Conservation (phyloP, 176 grass and related monocot genomes). For the Coix lacrymajobi region DNA sequence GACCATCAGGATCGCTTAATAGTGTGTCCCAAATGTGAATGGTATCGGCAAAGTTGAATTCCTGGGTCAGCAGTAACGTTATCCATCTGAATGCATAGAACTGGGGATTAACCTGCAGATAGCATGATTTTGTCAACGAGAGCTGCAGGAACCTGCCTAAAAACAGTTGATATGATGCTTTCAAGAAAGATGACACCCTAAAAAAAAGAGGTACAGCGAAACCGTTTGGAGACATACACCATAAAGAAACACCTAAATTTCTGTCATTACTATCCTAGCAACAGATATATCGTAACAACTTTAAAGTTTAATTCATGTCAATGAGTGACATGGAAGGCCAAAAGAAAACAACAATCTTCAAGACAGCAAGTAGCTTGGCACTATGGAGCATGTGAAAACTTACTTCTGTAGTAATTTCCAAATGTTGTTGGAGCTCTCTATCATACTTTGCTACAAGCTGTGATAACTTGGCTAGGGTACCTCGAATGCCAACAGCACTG, state of each 20-base stretch:
- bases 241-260: neutral
- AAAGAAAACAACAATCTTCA: conserved; percentile 1
- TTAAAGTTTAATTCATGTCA: neutral
- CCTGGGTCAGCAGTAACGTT: conserved; percentile 77
- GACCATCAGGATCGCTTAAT: conserved; percentile 69
- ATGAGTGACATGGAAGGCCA: neutral
- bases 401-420: conserved; percentile 84
- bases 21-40: conserved; percentile 96
- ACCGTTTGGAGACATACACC: neutral
- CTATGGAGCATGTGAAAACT: neutral
- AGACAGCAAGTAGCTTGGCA: neutral
- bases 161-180: neutral
- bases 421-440: conserved; percentile 63
- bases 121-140: conserved; percentile 6
- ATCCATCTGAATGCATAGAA: conserved; percentile 97
- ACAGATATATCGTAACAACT: neutral
- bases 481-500: conserved; percentile 68
- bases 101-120: conserved; percentile 77
- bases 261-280: neutral
- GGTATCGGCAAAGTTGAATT: conserved; percentile 85
- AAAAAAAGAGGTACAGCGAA: neutral
- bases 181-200: neutral
- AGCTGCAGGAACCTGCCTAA: neutral
- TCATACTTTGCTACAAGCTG: conserved; percentile 68
- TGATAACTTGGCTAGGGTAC: conserved; percentile 68